A percentile compares a stretch with the other conserved stretches of the same genome.
Conservation (phyloP, 164 flowering plant genomes). For the Santalum album region DNA sequence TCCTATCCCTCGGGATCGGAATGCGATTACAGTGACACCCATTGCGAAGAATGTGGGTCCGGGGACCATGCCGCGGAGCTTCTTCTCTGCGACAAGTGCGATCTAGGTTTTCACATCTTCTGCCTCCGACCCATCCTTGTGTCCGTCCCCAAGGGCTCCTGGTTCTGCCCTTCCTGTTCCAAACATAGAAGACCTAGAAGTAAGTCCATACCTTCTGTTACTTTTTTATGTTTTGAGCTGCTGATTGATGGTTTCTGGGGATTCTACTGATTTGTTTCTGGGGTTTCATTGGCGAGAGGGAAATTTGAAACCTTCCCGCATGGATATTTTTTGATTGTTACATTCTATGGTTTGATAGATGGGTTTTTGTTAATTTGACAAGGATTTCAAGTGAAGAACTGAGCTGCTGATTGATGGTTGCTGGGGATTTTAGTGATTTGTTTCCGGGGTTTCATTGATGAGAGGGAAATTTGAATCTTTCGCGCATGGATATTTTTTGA, state of each 20-base stretch:
- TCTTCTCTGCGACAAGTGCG: conserved; percentile 85
- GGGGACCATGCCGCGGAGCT: conserved; percentile 51
- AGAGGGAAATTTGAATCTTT: neutral
- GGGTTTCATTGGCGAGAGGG: neutral
- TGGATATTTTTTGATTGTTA: neutral
- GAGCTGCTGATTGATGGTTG: neutral
- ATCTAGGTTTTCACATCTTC: conserved; percentile 64
- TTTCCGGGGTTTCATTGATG: neutral
- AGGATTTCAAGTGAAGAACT: too few relatives aligned
- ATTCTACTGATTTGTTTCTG: neutral
- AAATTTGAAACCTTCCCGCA: neutral
- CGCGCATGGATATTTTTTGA: neutral
- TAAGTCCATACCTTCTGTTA: conserved; percentile 14
- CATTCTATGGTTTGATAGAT: too few relatives aligned
- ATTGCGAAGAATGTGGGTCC: conserved; percentile 74
- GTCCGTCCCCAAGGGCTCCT: conserved; percentile 65
- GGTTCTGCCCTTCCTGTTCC: conserved; percentile 78
- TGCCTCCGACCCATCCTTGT: conserved; percentile 73
- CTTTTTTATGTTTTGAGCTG: neutral
- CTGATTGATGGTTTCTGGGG: neutral
- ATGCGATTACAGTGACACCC: conserved; percentile 22
- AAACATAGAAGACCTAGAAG: conserved; percentile 28
- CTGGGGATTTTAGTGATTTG: neutral
- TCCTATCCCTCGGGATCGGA: conserved; percentile 9
- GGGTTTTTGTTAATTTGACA: too few relatives aligned